Base-by-base conservation (phyloP, 495 filamentous ascomycete genomes). In the Aspergillus cristatus region DNA sequence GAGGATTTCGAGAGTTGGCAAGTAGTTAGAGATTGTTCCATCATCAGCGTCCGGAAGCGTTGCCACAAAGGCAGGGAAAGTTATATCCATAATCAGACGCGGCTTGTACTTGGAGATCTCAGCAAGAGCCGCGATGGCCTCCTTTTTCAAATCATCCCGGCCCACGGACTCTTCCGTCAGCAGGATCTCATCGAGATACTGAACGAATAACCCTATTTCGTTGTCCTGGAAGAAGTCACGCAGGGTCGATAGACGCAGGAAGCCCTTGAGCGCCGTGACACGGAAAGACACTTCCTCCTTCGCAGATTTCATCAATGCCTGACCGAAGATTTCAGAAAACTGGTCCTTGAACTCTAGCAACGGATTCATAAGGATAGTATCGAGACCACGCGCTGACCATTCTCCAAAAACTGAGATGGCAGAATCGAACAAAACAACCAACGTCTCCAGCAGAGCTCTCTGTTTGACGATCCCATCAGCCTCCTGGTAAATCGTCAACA, bases 21-120 rank as follows among this genome's bases (percentile, higher is more conserved):
- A 34, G 47, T 82, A 83, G 3, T 50, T 43, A 14, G 49, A 46
- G 18, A 58, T 61, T 0, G 50, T 50, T 7, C 63, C 61, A 17
- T 68, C 57, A 35, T 72, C 72, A 15, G 60, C 57, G 32, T 84
- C 79, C 3, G 82, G 82, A 1, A 86, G 60, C 18, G 73, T 71
- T 1, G 81, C 81, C 62, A 85, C 75, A 48, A 86, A 84, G 7
- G 76, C 75, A 11, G 82, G 82, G 55, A 86, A 79, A 0, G 81
- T 82, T 20, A 79, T 78, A 34, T 84, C 71, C 56, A 82, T 74
- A 14, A 86, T 77, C 16, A 81, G 53, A n/a, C 70, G 68, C 10
- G 80, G 75, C 45, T 79, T 81, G 35, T 76, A 65, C 42, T 72
- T 79, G 6, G 81, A 81, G 34, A 86, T 71, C 20, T 79, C 71